Base-by-base conservation (phyloP, 441 rosid species). In the Arabidopsis hybrid region DNA sequence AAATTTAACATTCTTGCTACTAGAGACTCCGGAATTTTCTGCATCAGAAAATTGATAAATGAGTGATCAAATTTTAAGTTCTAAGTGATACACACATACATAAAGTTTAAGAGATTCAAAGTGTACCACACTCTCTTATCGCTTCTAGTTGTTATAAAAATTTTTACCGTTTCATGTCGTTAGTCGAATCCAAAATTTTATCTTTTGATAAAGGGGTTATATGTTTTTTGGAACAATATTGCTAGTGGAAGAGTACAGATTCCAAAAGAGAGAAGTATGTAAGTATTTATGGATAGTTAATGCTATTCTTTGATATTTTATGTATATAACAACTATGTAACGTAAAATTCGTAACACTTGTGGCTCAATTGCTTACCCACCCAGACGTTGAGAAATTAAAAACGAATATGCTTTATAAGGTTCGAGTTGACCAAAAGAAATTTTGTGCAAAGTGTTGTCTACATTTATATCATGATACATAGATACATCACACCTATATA, bases 1-100 rank as follows among this genome's bases (percentile, higher is more conserved):
- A 88, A 73, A 52, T 94, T 94, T 47, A 91, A 79, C 82, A 94
- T 75, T 78, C 97, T 89, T 7, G 96, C 97, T 11, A 83, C 84
- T 69, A 89, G 63, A 1, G 96, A 94, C 73, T 94, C 98, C 26
- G 95, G 92, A 78, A 94, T 86, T 63, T 32, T 83, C 98, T 91
- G 84, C 49, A 57, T 46, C 8, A 61, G 1, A 50, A 67, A 68
- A 10, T n/a, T 39, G 3, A 50, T 32, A 0, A 17, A 4, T 60
- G 8, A 74, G 60, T 58, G 4, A 12, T 38, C 13, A 6, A 34
- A 56, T 43, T 31, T 21, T 31, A 67, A 31, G 18, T 45, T 31
- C 32, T n/a, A 56, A 56, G 5, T 16, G 11, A 2, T 10, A n/a
- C 32, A 26, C 32, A 42, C 2, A 32, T 53, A 21, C 43, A 46